Evolutionary conservation across 169 alveolate genomes (phyloP), one percentile per base, ranked within the genome.

Genomic region (Babesia ovis): DNA sequence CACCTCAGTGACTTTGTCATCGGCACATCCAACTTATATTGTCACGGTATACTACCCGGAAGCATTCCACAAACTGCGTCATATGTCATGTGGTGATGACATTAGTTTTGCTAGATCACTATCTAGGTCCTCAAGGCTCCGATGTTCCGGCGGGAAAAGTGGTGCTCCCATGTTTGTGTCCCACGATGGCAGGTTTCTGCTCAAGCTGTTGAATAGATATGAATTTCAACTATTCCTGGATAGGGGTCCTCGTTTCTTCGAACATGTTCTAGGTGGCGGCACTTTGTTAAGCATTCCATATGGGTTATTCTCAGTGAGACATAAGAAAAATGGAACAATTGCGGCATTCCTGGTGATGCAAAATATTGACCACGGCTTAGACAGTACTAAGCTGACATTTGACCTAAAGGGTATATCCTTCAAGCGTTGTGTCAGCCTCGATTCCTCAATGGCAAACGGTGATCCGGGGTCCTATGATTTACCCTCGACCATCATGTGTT

Each of bases 91-190:
- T 22, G 83, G 83, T 12, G 87, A 79, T 41, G 85, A 68, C 11
- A 29, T 70, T 42, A 69, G 57, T 31, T 81, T 72, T 48, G 79
- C 56, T 1, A 48, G 85, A 39, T 81, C 89, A 27, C 72, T 81
- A 35, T 71, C 73, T 42, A 48, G 81, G 18, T 41, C 77, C 5
- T 43, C 72, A 39, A 37, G 85, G 9, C 42, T 71, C 25, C 58
- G 53, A 18, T 57, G 62, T 31, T 61, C 74, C 23, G 85, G 89
- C 22, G 85, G 85, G 11, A 81, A 81, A 60, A 81, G 89, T 25
- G 89, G 89, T 8, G 76, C 89, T 16, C 85, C 85, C 2, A 39
- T 81, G 25, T 81, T 54, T 43, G 60, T 72, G 20, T 61, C 89
- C n/a, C 61, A 72, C 29, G 89, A 81, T 50, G 85, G 85, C 18